Evolutionary conservation across 805 yeast species (phyloP), one percentile per base, ranked within the genome.

Genomic region (Wickerhamiella kazuoi): DNA sequence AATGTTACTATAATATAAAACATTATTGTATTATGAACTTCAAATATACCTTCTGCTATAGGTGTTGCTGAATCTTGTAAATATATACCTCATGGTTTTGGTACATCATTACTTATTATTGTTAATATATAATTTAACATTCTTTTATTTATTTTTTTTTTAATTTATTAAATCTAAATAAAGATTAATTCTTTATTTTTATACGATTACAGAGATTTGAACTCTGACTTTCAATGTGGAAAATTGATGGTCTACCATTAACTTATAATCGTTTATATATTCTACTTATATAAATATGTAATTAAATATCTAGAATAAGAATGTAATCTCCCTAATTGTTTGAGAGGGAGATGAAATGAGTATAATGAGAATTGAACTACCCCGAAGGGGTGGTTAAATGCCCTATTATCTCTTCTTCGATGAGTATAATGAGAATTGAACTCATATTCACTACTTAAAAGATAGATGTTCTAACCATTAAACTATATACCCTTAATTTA

Each of bases 1-100:
- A 43, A 38, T 34, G 36, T 26, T 30, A 34, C 21, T 30, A 35
- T 38, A 5, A 40, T n/a, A 32, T 41, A 41, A 19, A 41, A 39
- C 41, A 41, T 30, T 17, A 39, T 26, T 38, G 37, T 39, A 35
- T 34, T 42, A 35, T 41, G 40, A 19, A 41, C 40, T 35, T 38
- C 40, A 18, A 23, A 38, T 21, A 41, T 41, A 38, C 33, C 44
- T 30, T 37, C 41, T 6, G 37, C 37, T 3, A 34, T 20, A 14
- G 48, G 45, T 16, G 49, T 37, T 13, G 52, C 52, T 34, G 46
- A 39, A 40, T 47, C 46, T 46, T 49, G 52, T 28, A 49, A 49
- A 31, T 48, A 47, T 21, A 49, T 21, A 9, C 48, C 48, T 46
- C 51, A 49, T 30, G 50, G 52, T 40, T 46, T 48, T 11, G 51